These are phyloP conservation scores for Kodamaea lidongshanica DNA, from an alignment of 805 yeast species.

Conservation along the genomic window DNA sequence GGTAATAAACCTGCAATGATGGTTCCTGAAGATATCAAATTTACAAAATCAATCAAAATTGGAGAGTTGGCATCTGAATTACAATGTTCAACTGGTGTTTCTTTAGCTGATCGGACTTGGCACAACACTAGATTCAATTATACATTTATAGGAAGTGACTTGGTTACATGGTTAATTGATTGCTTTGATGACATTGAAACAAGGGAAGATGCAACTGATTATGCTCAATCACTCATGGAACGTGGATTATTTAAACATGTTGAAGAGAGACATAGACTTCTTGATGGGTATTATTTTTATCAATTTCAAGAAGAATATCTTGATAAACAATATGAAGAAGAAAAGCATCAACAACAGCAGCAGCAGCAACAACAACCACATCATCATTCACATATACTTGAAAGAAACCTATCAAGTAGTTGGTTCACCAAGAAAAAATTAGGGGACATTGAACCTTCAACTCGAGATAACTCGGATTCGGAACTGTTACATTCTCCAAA, in stretches of 20 bases:
- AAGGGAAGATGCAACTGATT: constrained; percentile 75
- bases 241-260: constrained; percentile 74
- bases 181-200: constrained; percentile 73
- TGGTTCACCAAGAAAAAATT: constrained; percentile 5
- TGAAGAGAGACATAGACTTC: constrained; percentile 70
- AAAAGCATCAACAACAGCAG: too few relatives aligned
- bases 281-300: constrained; percentile 93
- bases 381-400: neutral
- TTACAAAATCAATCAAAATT: constrained; percentile 47
- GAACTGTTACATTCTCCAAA: constrained; percentile 25
- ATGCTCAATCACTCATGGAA: constrained; percentile 73
- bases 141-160: constrained; percentile 79
- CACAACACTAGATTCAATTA: constrained; percentile 73
- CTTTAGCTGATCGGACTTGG: constrained; percentile 79
- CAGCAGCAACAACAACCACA: constrained; percentile 11
- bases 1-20: constrained; percentile 31
- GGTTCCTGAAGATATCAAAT: constrained; percentile 31
- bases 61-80: constrained; percentile 55
- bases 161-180: constrained; percentile 80
- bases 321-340: constrained; percentile 22
- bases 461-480: constrained; percentile 22
- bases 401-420: constrained; percentile 1
- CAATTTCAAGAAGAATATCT: constrained; percentile 54
- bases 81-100: constrained; percentile 60
- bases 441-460: constrained; percentile 5